Conservation (phyloP, 83 land plant species). For the Picea abies region DNA sequence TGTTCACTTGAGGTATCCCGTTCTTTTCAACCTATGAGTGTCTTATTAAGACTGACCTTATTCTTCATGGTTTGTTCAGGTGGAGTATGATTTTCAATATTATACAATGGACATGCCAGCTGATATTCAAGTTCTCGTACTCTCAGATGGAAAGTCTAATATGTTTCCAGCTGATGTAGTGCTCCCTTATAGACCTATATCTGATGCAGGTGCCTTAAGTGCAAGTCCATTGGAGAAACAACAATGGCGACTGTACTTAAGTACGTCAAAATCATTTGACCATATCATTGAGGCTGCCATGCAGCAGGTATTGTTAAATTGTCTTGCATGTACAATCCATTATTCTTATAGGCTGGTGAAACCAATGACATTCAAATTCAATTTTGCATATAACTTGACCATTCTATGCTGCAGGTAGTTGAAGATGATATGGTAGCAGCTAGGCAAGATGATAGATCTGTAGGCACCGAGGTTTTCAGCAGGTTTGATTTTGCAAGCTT, state of each 20-base stretch:
- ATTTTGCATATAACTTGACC: background rate
- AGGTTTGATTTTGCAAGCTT: conserved; percentile 41
- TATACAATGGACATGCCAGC: conserved; percentile 87
- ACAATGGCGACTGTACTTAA: conserved; percentile 85
- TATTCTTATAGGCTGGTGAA: background rate
- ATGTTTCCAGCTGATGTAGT: conserved; percentile 89
- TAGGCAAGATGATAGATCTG: conserved; percentile 70
- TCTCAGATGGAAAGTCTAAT: conserved; percentile 85
- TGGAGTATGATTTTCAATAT: conserved; percentile 87
- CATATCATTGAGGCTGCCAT: conserved; percentile 63
- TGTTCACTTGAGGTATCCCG: background rate
- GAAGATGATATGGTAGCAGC: conserved; percentile 92
- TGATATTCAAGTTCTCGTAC: conserved; percentile 75
- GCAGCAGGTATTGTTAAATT: conserved; percentile 52
- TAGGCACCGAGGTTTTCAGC: conserved; percentile 70
- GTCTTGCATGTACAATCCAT: background rate
- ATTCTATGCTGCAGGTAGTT: conserved; percentile 49
- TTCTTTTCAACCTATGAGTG: background rate
- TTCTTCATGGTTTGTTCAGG: conserved; percentile 41
- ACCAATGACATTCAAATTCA: too few relatives aligned
- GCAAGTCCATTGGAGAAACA: conserved; percentile 33
- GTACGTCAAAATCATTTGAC: conserved; percentile 46
- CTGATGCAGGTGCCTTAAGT: conserved; percentile 12
- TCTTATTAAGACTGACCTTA: background rate
- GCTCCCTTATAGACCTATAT: conserved; percentile 68